phyloP scores from a whole-genome alignment of 2,329 filamentous ascomycete species.

The Diplodia scrobiculata region DNA sequence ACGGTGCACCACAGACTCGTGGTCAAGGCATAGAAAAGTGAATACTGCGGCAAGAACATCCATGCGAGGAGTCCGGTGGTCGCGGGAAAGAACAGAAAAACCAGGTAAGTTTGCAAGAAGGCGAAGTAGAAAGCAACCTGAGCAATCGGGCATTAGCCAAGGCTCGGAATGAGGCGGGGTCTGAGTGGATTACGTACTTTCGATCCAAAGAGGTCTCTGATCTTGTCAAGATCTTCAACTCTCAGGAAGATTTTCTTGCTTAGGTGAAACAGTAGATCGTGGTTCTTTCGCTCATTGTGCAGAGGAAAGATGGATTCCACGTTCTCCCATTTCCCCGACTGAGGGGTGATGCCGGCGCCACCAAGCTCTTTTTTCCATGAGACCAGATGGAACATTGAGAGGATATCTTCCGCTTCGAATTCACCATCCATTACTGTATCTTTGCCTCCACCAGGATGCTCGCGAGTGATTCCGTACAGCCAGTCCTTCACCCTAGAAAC shows the following conservation, averaged over 20 bases:
- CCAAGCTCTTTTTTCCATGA: slow-evolving; percentile 72
- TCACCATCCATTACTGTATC: slow-evolving; percentile 59
- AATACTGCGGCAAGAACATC: slow-evolving; percentile 40
- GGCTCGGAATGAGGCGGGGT: neutral
- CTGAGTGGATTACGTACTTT: slow-evolving; percentile 47
- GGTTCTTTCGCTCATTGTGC: slow-evolving; percentile 76
- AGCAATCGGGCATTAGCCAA: neutral
- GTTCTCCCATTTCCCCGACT: slow-evolving; percentile 69
- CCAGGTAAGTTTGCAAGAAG: slow-evolving; percentile 42
- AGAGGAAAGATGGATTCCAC: slow-evolving; percentile 76
- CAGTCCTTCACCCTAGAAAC: slow-evolving; percentile 72
- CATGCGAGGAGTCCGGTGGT: slow-evolving; percentile 39
- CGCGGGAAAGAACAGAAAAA: slow-evolving; percentile 39
- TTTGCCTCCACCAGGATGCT: slow-evolving; percentile 56
- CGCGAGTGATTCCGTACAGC: slow-evolving; percentile 72
- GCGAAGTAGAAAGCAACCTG: slow-evolving; percentile 42
- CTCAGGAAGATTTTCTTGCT: slow-evolving; percentile 70
- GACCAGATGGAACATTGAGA: slow-evolving; percentile 76
- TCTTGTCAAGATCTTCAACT: slow-evolving; percentile 67
- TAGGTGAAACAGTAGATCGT: slow-evolving; percentile 72
- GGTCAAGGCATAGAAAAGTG: slow-evolving; percentile 38
- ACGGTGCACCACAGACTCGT: slow-evolving; percentile 42
- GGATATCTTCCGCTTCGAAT: slow-evolving; percentile 75
- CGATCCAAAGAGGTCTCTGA: slow-evolving; percentile 76
- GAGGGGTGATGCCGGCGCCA: slow-evolving; percentile 74